Base-by-base conservation (phyloP, 805 yeast species). In the Candida tallmaniae region DNA sequence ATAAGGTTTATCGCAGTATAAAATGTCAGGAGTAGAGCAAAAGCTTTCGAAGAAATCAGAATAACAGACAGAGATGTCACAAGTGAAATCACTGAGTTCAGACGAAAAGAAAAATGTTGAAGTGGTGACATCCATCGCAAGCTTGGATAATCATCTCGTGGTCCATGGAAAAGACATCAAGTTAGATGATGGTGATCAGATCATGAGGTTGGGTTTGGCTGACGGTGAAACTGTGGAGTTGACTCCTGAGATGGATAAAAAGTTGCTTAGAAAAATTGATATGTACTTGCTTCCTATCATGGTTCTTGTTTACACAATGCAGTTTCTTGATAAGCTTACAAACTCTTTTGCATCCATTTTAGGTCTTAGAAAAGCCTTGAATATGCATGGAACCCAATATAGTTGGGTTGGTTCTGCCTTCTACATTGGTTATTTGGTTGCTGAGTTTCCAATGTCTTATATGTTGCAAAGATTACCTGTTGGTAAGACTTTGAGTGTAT, bases 361-460 rank as follows among this genome's bases (percentile, higher is more conserved):
- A 40, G 71, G 70, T 8, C 44, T 67, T 21, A 51, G 62, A 36
- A 48, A 50, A 7, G 70, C 60, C 35, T 50, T 65, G 39, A 38
- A 61, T 16, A 58, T 65, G 61, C 46, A 37, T 2, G 62, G 63
- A 13, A 47, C 55, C 23, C 54, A 65, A 49, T 59, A 59, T 44
- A 37, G 54, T 9, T 63, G 69, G 65, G 52, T 59, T 41, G 62
- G 71, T 31, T 46, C 68, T 38, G 49, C 65, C 22, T 52, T 70
- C 46, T 55, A 68, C 54, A 27, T 82, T 25, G 89, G 88, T 3
- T 83, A 80, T 50, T 52, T 82, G 31, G 62, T 60, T 6, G 79
- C 76, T 47, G 80, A 76, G 44, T 56, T 72, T 35, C 74, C 78
- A 4, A 66, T 73, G 3, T 52, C 65, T 7, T 48, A 59, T 31